Evolutionary conservation across 2,329 filamentous ascomycete species (phyloP).

Genomic region (Venturia nashicola): DNA sequence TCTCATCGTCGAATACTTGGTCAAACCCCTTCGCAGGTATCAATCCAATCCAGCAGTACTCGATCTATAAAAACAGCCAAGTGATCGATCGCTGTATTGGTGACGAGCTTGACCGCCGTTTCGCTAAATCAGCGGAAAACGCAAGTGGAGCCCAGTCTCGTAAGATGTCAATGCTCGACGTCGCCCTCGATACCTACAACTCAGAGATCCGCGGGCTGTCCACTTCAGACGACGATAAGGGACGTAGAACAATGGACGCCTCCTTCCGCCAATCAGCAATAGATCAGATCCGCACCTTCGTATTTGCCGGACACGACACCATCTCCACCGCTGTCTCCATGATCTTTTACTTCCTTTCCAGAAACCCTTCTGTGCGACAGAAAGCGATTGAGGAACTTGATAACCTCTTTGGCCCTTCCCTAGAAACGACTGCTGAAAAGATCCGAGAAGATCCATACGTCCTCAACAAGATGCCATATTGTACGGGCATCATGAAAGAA

Average conservation of each 20-base stretch:
- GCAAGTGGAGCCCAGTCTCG: neutral
- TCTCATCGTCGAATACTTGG: constrained; percentile 8
- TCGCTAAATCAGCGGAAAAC: neutral
- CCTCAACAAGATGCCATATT: constrained; percentile 20
- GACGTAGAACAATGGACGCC: constrained; percentile 3
- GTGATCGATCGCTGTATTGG: constrained; percentile 7
- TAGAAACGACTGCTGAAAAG: neutral
- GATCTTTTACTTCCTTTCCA: constrained; percentile 19
- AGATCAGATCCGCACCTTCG: constrained; percentile 12
- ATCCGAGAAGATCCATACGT: constrained; percentile 13
- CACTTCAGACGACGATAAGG: neutral
- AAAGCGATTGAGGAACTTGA: constrained; percentile 34
- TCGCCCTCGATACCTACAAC: constrained; percentile 7
- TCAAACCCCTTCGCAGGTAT: constrained; percentile 2
- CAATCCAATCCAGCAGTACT: constrained; percentile 3
- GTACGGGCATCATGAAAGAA: constrained; percentile 24
- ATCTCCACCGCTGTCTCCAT: constrained; percentile 22
- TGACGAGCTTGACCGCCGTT: constrained; percentile 4
- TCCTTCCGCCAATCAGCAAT: constrained; percentile 7
- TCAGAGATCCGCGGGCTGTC: neutral
- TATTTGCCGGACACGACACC: constrained; percentile 25
- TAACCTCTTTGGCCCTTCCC: neutral
- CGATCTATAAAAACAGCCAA: constrained; percentile 4
- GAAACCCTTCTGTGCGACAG: constrained; percentile 17
- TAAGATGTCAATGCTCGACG: constrained; percentile 6